Evolutionary conservation across 495 filamentous ascomycete species (phyloP), one percentile per base, ranked within the genome.

Genomic region (Barbatosphaeria neglecta): DNA sequence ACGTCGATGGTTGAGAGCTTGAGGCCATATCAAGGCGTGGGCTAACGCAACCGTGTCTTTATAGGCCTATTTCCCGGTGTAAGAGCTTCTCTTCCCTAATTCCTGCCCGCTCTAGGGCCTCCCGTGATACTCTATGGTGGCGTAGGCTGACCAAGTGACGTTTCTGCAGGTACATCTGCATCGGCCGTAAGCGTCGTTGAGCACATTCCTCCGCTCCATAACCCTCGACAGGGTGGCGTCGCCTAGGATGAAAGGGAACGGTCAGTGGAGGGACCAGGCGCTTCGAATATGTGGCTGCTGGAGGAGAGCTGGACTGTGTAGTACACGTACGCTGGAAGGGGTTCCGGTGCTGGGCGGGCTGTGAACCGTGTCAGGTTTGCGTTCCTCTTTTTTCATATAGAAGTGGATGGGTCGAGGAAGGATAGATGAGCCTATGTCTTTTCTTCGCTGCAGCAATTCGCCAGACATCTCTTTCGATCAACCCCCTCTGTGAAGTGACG

Each of bases 11-110:
- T 31, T 40, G 17, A 16, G 11, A 19, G 22, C 6, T 20, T 5
- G 3, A 39, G 7, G 38, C 18, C 8, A 40, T 7, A 20, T 5
- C 38, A 2, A 35, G 31, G 31, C 13, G 13, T 28, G 23, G 31
- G 37, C 35, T 52, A 17, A 48, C 46, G 31, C 38, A 18, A 22
- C 33, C 18, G 3, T 28, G 22, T 38, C 16, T 24, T 7, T 16
- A 23, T 47, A 77, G 69, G 77, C 84, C 46, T 89, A 89, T 59
- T 87, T 87, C 49, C 84, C 82, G 37, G 59, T 87, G 80, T 87
- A 60, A 65, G 82, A 73, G n/a, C 27, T 46, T 22, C 27, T n/a
- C n/a, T n/a, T n/a, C n/a, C n/a, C n/a, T n/a, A n/a, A n/a, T n/a
- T n/a, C n/a, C n/a, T n/a, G n/a, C 33, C 4, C 15, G 27, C 4